These are phyloP conservation scores for Acrodontium crateriforme DNA, from an alignment of 2,329 filamentous ascomycete species.

Conservation along the genomic window DNA sequence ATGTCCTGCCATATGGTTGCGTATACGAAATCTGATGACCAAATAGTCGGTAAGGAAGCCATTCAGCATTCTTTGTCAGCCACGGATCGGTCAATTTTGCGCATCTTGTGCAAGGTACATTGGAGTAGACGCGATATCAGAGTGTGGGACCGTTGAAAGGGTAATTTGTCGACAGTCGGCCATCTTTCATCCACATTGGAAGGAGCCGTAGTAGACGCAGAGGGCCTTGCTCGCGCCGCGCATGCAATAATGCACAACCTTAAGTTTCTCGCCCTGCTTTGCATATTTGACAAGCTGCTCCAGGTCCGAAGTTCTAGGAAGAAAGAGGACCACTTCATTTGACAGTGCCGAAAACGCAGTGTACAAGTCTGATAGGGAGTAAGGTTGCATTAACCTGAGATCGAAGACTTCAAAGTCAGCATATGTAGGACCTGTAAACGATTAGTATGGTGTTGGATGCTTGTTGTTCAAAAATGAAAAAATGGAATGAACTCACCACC, in stretches of 20 bases:
- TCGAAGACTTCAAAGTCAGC: slow-evolving; percentile 61
- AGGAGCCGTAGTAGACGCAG: slow-evolving; percentile 45
- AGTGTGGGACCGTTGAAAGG: too few relatives aligned
- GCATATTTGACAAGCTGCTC: slow-evolving; percentile 51
- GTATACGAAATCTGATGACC: too few relatives aligned
- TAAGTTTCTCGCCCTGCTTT: slow-evolving; percentile 41
- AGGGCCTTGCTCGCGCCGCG: slow-evolving; percentile 71
- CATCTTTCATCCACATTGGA: slow-evolving; percentile 16
- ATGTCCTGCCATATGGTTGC: too few relatives aligned
- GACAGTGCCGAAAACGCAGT: slow-evolving; percentile 42
- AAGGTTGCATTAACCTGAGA: slow-evolving; percentile 75
- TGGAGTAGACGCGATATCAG: too few relatives aligned
- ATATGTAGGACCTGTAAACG: slow-evolving; percentile 45
- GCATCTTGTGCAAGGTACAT: too few relatives aligned
- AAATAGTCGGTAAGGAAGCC: too few relatives aligned
- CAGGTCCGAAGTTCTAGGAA: slow-evolving; percentile 75
- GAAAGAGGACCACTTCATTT: slow-evolving; percentile 54
- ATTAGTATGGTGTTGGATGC: slow-evolving; percentile 1
- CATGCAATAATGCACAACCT: slow-evolving; percentile 83
- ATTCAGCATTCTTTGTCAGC: too few relatives aligned
- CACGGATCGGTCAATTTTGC: too few relatives aligned
- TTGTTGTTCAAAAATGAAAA: slow-evolving; percentile 1
- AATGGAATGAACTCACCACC: slow-evolving; percentile 41
- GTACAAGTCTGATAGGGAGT: slow-evolving; percentile 53
- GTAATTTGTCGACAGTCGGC: too few relatives aligned